Evolutionary conservation across 1,284 basidiomycete genomes (phyloP).

Genomic region (Schizophyllum amplum): DNA sequence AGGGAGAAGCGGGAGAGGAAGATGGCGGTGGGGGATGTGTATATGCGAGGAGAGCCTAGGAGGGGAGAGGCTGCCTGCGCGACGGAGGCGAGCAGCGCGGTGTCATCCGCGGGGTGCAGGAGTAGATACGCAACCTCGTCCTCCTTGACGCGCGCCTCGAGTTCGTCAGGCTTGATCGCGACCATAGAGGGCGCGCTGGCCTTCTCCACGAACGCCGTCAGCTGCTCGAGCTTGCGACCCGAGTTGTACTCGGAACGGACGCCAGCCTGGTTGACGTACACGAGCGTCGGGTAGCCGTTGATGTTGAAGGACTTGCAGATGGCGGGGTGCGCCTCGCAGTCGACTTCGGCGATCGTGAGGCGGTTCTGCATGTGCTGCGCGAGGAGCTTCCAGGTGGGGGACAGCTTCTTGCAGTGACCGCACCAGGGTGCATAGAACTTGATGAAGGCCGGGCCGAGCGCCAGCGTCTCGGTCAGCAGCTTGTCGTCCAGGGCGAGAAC

Average conservation of each 20-base stretch:
- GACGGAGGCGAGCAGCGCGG: slow-evolving; percentile 29
- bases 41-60: slow-evolving; percentile 65
- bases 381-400: slow-evolving; percentile 72
- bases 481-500: slow-evolving; percentile 47
- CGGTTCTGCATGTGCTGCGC: slow-evolving; percentile 60
- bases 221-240: slow-evolving; percentile 56
- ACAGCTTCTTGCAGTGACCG: slow-evolving; percentile 87
- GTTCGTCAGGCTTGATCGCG: slow-evolving; percentile 40
- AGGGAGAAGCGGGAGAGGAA: slow-evolving; percentile 48
- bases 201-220: slow-evolving; percentile 68
- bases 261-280: slow-evolving; percentile 46
- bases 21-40: slow-evolving; percentile 40
- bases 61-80: slow-evolving; percentile 35
- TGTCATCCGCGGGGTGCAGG: slow-evolving; percentile 45
- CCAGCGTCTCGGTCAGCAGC: slow-evolving; percentile 42
- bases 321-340: slow-evolving; percentile 69
- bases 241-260: slow-evolving; percentile 63
- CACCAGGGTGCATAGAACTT: slow-evolving; percentile 96
- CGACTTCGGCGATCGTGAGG: slow-evolving; percentile 74
- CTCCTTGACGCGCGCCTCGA: slow-evolving; percentile 42
- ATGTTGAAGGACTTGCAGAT: slow-evolving; percentile 64
- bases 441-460: slow-evolving; percentile 66
- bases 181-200: slow-evolving; percentile 53
- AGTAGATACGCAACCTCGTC: slow-evolving; percentile 71
- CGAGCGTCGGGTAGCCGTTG: slow-evolving; percentile 73